Evolutionary conservation across 139 green algal species (phyloP), one percentile per base, ranked within the genome.

Genomic region (Nannochloris sp.): DNA sequence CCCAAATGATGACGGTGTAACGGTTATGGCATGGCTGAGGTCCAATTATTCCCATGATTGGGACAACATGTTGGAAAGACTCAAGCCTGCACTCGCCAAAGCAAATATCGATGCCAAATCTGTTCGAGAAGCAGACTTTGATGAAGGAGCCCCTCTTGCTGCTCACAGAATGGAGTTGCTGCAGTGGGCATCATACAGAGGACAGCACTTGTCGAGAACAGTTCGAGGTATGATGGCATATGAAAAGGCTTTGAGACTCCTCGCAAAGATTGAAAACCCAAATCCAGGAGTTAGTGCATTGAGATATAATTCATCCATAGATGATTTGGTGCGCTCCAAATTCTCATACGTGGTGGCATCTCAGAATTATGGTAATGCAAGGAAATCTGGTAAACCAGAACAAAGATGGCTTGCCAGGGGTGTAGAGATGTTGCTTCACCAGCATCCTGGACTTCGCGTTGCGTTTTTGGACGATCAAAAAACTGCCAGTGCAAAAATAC

Each of bases 131-230:
- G 58, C 54, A 4, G 78, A 88, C 64, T 88, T 88, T 49, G 65
- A 79, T 44, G 60, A 63, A 25, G 65, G 64, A 15, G 65, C 71
- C 34, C 65, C 57, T 24, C 53, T 81, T 43, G 59, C 71, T 66
- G 18, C 36, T 4, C 16, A 37, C 37, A 70, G 78, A 62, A 78
- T 72, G 59, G 73, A 95, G 63, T 64, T 94, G 67, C 84, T 85
- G 68, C 66, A 89, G 68, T 95, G 88, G 88, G 88, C 88, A 24
- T 87, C 76, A 5, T 81, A 90, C 62, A 66, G 88, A 5, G 85
- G 85, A 18, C 88, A 95, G 75, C 81, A 91, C 64, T 81, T 95
- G 57, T 70, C 83, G 2, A 78, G 87, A 37, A 93, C 87, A 3
- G 83, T 94, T 18, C 64, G 76, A 34, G 79, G 84, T 61, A 90